Percentiles rank a stretch among this genome's conserved stretches.
Evolutionary conservation across 23 red algal genomes (phyloP).

Genomic region (Chondrus crispus): DNA sequence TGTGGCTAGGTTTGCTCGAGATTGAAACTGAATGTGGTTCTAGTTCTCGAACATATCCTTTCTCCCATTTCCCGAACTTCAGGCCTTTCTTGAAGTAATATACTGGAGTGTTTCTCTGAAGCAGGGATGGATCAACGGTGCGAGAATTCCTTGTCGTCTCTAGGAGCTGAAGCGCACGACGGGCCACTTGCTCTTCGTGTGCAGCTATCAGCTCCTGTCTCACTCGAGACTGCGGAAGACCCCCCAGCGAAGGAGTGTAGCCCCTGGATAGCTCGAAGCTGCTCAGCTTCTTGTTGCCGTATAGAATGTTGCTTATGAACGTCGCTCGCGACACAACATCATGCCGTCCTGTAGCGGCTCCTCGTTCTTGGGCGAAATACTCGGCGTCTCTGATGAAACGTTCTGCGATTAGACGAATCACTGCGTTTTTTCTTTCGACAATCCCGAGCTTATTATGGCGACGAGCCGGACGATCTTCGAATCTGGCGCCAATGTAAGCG

Average conservation of each 20-base stretch:
- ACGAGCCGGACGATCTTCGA: constrained; percentile 9
- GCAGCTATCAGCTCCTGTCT: background rate
- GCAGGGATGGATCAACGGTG: background rate
- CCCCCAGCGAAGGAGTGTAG: background rate
- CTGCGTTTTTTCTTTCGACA: constrained; percentile 20
- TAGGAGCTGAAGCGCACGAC: background rate
- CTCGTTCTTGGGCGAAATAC: background rate
- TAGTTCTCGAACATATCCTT: background rate
- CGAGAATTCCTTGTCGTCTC: background rate
- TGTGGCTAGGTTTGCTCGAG: background rate
- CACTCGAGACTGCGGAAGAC: background rate
- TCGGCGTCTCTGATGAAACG: background rate
- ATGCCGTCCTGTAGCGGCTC: background rate
- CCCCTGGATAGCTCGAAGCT: background rate
- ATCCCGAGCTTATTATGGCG: constrained; percentile 36
- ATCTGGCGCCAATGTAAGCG: background rate
- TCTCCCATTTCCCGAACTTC: constrained; percentile 3
- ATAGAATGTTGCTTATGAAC: background rate
- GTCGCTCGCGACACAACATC: background rate
- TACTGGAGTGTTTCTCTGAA: background rate
- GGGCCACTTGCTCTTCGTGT: constrained; percentile 9
- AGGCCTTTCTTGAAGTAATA: constrained; percentile 32
- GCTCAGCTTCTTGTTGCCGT: constrained; percentile 13
- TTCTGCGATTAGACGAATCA: background rate
- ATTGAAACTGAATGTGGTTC: background rate